phyloP scores from a whole-genome alignment of 495 filamentous ascomycete species.

The Filosporella fistucella region DNA sequence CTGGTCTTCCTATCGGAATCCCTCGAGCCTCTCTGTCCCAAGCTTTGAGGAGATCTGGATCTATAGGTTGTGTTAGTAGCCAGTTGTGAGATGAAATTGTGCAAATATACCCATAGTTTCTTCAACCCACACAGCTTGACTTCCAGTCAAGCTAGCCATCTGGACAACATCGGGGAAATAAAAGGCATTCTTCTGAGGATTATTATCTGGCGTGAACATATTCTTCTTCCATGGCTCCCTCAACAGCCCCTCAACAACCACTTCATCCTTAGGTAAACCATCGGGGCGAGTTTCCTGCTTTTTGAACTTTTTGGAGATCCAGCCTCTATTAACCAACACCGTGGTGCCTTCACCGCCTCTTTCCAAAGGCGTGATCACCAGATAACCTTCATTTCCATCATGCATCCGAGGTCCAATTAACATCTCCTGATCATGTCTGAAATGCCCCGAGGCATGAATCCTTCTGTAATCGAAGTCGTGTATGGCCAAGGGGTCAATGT shows the following conservation, averaged over 20 bases:
- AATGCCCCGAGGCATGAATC: constrained; percentile 68
- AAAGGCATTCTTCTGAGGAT: constrained; percentile 75
- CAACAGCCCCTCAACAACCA: constrained; percentile 78
- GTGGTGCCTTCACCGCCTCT: constrained; percentile 56
- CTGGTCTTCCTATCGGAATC: constrained; percentile 85
- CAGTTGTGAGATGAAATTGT: background rate
- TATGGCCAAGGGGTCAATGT: constrained; percentile 73
- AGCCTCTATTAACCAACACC: constrained; percentile 82
- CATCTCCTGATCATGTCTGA: constrained; percentile 92
- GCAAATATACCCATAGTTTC: constrained; percentile 76
- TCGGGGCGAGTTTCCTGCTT: constrained; percentile 56
- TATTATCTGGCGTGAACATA: constrained; percentile 90
- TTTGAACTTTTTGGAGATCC: constrained; percentile 71
- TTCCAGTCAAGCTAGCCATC: constrained; percentile 84
- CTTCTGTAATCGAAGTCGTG: constrained; percentile 89
- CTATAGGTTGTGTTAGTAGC: constrained; percentile 36
- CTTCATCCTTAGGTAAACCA: constrained; percentile 58
- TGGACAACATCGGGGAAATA: constrained; percentile 92
- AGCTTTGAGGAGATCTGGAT: constrained; percentile 67
- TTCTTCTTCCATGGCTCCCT: constrained; percentile 94
- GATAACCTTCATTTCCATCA: constrained; percentile 84
- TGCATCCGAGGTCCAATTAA: constrained; percentile 84
- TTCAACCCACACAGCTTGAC: constrained; percentile 91
- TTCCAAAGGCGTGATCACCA: constrained; percentile 89
- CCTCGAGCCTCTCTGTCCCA: constrained; percentile 72